A percentile compares a stretch with the other conserved stretches of the same genome.
Evolutionary conservation across 495 filamentous ascomycete species (phyloP).

Genomic region (Hypoxylon lienhwacheense): DNA sequence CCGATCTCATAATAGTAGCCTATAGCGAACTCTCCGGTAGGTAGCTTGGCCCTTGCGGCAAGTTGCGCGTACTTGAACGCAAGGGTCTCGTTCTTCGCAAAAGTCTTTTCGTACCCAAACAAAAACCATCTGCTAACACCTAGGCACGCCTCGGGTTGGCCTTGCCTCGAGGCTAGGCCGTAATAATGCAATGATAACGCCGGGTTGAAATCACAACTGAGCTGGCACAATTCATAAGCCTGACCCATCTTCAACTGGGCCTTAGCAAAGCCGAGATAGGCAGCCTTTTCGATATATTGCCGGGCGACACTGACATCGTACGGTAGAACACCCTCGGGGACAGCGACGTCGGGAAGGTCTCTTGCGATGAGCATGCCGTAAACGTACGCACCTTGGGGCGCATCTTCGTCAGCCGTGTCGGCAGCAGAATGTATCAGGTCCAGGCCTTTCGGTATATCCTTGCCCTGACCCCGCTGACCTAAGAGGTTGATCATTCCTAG

Average conservation of each 20-base stretch:
- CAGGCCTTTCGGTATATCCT: slow-evolving; percentile 76
- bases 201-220: slow-evolving; percentile 94
- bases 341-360: slow-evolving; percentile 82
- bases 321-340: slow-evolving; percentile 71
- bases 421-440: slow-evolving; percentile 81
- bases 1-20: slow-evolving; percentile 98
- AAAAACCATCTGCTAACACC: slow-evolving; percentile 99
- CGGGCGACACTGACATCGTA: slow-evolving; percentile 74
- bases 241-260: slow-evolving; percentile 97
- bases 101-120: slow-evolving; percentile 86
- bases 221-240: slow-evolving; percentile 89
- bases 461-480: slow-evolving; percentile 84
- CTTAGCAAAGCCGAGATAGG: slow-evolving; percentile 94
- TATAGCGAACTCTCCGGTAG: slow-evolving; percentile 94
- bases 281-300: slow-evolving; percentile 93
- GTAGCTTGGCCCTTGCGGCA: slow-evolving; percentile 75
- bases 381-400: slow-evolving; percentile 94
- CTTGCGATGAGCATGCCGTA: slow-evolving; percentile 93
- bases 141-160: slow-evolving; percentile 88
- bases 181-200: slow-evolving; percentile 93
- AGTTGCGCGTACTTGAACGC: slow-evolving; percentile 89
- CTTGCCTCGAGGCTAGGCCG: slow-evolving; percentile 84
- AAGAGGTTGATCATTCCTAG: slow-evolving; percentile 97
- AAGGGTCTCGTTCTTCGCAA: slow-evolving; percentile 91
- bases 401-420: slow-evolving; percentile 91